Evolutionary conservation across 108 stramenopile genomes (phyloP).

Genomic region (Pseudonitzschia delicatissima): DNA sequence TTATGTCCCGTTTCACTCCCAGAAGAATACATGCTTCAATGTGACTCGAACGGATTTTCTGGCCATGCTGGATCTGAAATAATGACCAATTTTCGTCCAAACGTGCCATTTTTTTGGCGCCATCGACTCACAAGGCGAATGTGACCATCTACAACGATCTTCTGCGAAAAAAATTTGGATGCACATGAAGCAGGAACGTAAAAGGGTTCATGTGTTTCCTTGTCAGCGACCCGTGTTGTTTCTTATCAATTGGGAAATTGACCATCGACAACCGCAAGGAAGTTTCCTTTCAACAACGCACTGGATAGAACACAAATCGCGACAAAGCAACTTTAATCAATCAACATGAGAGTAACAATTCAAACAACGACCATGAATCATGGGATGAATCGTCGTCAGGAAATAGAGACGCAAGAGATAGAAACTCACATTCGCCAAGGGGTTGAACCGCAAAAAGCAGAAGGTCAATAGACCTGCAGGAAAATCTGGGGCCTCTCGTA

Average conservation of each 20-base stretch:
- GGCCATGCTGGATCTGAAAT: too few species aligned
- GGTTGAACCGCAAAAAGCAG: background rate
- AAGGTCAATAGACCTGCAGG: background rate
- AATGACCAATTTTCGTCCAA: background rate
- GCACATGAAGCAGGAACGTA: too few species aligned
- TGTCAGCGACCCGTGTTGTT: background rate
- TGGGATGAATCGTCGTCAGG: background rate
- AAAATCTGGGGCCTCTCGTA: background rate
- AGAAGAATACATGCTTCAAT: too few species aligned
- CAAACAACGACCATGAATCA: constrained; percentile 12
- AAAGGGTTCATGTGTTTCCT: too few species aligned
- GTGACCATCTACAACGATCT: background rate
- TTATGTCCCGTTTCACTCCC: too few species aligned
- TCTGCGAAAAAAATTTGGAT: too few species aligned
- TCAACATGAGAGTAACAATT: constrained; percentile 5
- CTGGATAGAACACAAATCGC: background rate
- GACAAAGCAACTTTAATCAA: background rate
- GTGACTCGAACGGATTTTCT: too few species aligned
- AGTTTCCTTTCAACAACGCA: too few species aligned
- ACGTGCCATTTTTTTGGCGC: background rate
- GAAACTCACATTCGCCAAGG: background rate
- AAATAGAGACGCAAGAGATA: background rate
- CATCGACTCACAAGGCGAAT: background rate
- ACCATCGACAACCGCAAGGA: too few species aligned
- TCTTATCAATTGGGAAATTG: background rate